Conservation (phyloP, 164 flowering plant genomes). For the Platanus orientalis region DNA sequence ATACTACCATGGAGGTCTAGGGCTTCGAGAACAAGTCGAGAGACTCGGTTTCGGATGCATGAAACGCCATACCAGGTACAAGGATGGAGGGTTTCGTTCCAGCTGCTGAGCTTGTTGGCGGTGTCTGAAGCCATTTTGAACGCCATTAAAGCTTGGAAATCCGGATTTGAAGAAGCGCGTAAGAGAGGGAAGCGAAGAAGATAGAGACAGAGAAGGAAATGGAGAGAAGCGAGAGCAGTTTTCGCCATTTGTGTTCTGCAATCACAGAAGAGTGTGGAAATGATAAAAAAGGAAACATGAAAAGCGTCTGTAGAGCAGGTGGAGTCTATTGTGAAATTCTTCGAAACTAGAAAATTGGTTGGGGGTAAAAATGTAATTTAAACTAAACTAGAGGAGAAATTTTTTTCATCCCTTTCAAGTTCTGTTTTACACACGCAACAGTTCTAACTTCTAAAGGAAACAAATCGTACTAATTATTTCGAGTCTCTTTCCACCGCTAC, state of each 20-base stretch:
- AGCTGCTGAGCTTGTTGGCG: constrained; percentile 38
- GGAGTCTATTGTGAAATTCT: no score
- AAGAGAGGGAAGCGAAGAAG: constrained; percentile 8
- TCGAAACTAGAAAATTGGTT: no score
- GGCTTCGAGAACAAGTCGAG: constrained; percentile 64
- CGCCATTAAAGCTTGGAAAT: constrained; percentile 37
- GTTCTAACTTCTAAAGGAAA: no score
- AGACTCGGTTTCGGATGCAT: constrained; percentile 51
- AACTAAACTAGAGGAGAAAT: no score
- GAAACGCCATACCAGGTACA: constrained; percentile 66
- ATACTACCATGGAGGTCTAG: constrained; percentile 43
- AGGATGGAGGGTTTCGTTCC: constrained; percentile 40
- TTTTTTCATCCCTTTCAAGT: no score
- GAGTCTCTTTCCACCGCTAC: no score
- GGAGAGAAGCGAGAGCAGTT: background rate
- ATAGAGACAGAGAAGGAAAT: constrained; percentile 12
- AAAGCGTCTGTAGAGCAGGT: no score
- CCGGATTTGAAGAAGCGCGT: constrained; percentile 29
- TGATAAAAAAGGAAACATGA: no score
- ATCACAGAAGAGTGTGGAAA: no score
- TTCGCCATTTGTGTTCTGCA: constrained; percentile 22
- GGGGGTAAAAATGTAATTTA: no score
- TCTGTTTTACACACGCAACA: no score
- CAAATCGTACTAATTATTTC: no score
- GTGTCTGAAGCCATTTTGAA: constrained; percentile 60